phyloP scores from a whole-genome alignment of 2,329 filamentous ascomycete species.

The Penicillium griseofulvum region DNA sequence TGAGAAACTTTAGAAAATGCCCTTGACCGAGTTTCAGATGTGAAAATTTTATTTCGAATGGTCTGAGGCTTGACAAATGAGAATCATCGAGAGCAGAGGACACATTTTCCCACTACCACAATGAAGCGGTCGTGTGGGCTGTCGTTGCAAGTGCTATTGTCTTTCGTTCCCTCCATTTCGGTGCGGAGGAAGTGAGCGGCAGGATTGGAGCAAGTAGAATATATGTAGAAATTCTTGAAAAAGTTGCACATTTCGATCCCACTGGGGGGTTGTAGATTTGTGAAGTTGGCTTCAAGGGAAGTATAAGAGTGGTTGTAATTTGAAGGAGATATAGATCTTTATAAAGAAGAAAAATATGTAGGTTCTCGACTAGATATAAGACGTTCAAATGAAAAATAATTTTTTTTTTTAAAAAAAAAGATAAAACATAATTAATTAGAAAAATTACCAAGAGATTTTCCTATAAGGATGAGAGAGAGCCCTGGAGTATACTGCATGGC shows the following conservation, averaged over 20 bases:
- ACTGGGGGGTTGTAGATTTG: conserved; percentile 7
- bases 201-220: conserved; percentile 67
- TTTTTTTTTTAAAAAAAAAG: not conserved
- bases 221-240: conserved; percentile 75
- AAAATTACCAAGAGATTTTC: not conserved
- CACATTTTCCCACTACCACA: conserved; percentile 63
- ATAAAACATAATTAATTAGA: not conserved
- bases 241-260: conserved; percentile 55
- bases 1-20: not conserved
- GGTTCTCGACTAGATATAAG: conserved; percentile 5
- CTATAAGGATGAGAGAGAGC: conserved; percentile 2
- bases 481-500: conserved; percentile 7
- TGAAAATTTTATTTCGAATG: not conserved
- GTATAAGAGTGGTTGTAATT: not conserved
- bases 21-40: conserved; percentile 1
- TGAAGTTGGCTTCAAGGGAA: not conserved
- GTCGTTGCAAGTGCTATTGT: conserved; percentile 55
- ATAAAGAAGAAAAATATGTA: not conserved
- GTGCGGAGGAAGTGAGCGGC: conserved; percentile 69
- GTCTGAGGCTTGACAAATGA: not conserved
- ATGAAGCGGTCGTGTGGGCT: conserved; percentile 74
- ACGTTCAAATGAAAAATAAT: not conserved
- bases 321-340: not conserved
- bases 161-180: conserved; percentile 63
- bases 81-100: conserved; percentile 44